Percentiles rank a stretch among this genome's conserved stretches.
Evolutionary conservation across 2,329 filamentous ascomycete species (phyloP).

Genomic region (Hypoxylon sp.): DNA sequence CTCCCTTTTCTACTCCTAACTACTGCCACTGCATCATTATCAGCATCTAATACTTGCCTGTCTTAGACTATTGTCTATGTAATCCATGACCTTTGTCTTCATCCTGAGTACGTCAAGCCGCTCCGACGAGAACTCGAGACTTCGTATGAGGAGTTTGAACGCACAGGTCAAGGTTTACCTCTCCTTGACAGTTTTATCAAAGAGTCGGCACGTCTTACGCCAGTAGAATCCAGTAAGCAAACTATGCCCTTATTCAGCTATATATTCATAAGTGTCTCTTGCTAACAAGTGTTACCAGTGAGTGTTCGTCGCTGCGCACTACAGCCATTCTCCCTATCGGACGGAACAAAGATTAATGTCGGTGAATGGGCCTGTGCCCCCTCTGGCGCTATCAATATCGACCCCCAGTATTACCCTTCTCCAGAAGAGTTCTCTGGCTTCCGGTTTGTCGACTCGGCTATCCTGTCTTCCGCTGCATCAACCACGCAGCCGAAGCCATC

Average conservation of each 20-base stretch:
- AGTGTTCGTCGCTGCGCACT: constrained; percentile 24
- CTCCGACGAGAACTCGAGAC: not conserved
- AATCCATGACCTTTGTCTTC: not conserved
- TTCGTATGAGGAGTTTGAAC: constrained; percentile 12
- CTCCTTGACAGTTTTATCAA: constrained; percentile 48
- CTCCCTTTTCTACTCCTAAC: too few species aligned
- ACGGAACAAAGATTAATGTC: constrained; percentile 21
- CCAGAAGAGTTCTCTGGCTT: constrained; percentile 26
- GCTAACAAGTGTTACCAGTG: constrained; percentile 9
- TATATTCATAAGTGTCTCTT: not conserved
- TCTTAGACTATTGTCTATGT: too few species aligned
- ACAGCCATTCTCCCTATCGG: constrained; percentile 19
- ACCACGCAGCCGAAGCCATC: not conserved
- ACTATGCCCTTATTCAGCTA: not conserved
- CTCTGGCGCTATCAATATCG: constrained; percentile 7
- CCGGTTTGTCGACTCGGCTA: not conserved
- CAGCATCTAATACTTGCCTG: too few species aligned
- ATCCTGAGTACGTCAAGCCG: not conserved
- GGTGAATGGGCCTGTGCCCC: constrained; percentile 35
- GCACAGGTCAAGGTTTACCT: constrained; percentile 19
- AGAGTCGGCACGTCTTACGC: constrained; percentile 42
- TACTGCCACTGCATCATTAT: too few species aligned
- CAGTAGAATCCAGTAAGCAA: constrained; percentile 38
- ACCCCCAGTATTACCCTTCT: not conserved
- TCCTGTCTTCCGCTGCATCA: not conserved